Evolutionary conservation across 352 stramenopile species (phyloP), one percentile per base, ranked within the genome.

Genomic region (Globisporangium perplexum): DNA sequence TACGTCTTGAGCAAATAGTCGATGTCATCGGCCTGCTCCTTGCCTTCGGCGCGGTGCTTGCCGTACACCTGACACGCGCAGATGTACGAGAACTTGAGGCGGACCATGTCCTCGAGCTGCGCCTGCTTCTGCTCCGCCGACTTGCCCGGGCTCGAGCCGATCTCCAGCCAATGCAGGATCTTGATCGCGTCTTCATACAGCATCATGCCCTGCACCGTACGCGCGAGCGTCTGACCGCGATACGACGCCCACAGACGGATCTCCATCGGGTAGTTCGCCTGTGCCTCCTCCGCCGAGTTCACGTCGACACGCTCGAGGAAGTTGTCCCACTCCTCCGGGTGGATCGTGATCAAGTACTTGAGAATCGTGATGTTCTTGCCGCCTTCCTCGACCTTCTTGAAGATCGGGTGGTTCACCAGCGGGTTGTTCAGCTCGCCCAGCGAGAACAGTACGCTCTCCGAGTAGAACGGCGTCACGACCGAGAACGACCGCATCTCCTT

Each of bases 401-500:
- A 90, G 14, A 88, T 69, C 1, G 80, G 76, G 57, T 90, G 77
- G 52, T 88, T 91, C 5, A 68, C 71, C 14, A 90, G 59, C 12
- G 80, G 80, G 28, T 82, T 68, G 56, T 88, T 88, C 26, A 90
- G 54, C 39, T 90, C 80, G 0, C 64, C 50, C 3, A 90, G 47
- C 33, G 80, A 87, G 31, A 83, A 77, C 33, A 90, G 42, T 28
- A 90, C 80, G 50, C 61, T 83, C 60, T 90, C 80, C 60, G 65
- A 74, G 65, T 90, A 90, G 48, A 86, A 90, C 54, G 80, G 80
- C 1, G 80, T 90, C 59, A 90, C 76, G 14, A 90, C 80, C 20
- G 75, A 88, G 57, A 90, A 90, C 23, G 80, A 90, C n/a, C 71
- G 75, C 77, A 88, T 89, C 46, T 90, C 80, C 59, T 86, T 88